Conservation (phyloP, 192 early-diverging fungal species). For the Umbelopsis sp. region DNA sequence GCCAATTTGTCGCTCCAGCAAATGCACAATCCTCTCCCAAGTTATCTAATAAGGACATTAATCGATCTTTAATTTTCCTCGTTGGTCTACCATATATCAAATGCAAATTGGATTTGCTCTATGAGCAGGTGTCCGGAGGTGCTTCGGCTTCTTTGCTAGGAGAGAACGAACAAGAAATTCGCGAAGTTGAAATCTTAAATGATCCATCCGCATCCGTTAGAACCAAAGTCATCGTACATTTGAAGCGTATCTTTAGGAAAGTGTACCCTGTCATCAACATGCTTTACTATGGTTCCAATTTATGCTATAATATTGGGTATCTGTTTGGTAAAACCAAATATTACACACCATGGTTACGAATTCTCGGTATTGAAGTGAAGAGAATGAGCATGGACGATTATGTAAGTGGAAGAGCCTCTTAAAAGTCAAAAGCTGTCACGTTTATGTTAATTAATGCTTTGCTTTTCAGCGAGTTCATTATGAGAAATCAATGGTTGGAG, state of each 20-base stretch:
- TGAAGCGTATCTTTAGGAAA: conserved; percentile 50
- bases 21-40: conserved; percentile 41
- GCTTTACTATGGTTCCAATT: conserved; percentile 64
- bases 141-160: conserved; percentile 71
- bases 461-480: conserved; percentile 26
- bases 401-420: conserved; percentile 49
- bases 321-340: conserved; percentile 84
- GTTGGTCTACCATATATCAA: conserved; percentile 80
- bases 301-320: conserved; percentile 78
- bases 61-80: conserved; percentile 66
- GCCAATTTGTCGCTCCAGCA: conserved; percentile 22
- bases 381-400: conserved; percentile 84
- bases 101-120: conserved; percentile 70
- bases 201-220: neutral
- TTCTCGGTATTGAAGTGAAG: conserved; percentile 77
- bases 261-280: conserved; percentile 78
- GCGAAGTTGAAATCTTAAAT: conserved; percentile 30
- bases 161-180: conserved; percentile 49
- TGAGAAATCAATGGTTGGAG: conserved; percentile 14
- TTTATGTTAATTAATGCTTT: neutral
- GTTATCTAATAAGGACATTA: conserved; percentile 56
- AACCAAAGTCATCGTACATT: conserved; percentile 23
- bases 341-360: conserved; percentile 81
- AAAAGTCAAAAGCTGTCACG: neutral
- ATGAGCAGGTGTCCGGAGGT: conserved; percentile 67